Evolutionary conservation across 2,329 filamentous ascomycete species (phyloP).

Genomic region (Pseudogymnoascus sp.): DNA sequence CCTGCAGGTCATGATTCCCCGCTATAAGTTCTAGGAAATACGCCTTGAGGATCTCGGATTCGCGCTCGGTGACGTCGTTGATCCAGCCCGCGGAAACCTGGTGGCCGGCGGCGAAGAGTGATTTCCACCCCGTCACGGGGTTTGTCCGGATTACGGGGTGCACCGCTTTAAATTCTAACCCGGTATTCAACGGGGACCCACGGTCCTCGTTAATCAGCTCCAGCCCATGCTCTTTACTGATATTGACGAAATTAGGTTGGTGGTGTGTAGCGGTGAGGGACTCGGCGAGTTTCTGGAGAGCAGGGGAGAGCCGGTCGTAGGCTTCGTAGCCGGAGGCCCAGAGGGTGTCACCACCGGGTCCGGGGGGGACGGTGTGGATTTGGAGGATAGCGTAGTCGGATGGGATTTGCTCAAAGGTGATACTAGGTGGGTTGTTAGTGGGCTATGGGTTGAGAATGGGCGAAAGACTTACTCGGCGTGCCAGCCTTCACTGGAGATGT

Average conservation of each 20-base stretch:
- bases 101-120: constrained; percentile 33
- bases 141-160: constrained; percentile 54
- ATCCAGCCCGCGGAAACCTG: constrained; percentile 44
- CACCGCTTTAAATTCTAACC: constrained; percentile 43
- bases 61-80: constrained; percentile 46
- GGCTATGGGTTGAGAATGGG: neutral
- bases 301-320: constrained; percentile 13
- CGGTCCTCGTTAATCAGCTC: constrained; percentile 37
- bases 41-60: constrained; percentile 37
- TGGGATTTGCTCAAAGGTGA: constrained; percentile 41
- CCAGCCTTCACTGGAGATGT: constrained; percentile 33
- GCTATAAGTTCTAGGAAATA: constrained; percentile 33
- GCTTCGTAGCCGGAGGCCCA: constrained; percentile 33
- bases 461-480: constrained; percentile 35
- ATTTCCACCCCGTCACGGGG: constrained; percentile 36
- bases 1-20: constrained; percentile 51
- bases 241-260: constrained; percentile 18
- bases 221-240: constrained; percentile 22
- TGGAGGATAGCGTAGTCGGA: constrained; percentile 41
- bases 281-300: constrained; percentile 16
- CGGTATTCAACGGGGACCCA: constrained; percentile 52
- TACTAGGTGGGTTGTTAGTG: constrained; percentile 19
- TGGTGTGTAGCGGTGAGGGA: constrained; percentile 18
- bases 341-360: constrained; percentile 38
- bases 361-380: constrained; percentile 34